A percentile compares a stretch with the other conserved stretches of the same genome.
Conservation (phyloP, 163 green algal species). For the Picocystis sp. region DNA sequence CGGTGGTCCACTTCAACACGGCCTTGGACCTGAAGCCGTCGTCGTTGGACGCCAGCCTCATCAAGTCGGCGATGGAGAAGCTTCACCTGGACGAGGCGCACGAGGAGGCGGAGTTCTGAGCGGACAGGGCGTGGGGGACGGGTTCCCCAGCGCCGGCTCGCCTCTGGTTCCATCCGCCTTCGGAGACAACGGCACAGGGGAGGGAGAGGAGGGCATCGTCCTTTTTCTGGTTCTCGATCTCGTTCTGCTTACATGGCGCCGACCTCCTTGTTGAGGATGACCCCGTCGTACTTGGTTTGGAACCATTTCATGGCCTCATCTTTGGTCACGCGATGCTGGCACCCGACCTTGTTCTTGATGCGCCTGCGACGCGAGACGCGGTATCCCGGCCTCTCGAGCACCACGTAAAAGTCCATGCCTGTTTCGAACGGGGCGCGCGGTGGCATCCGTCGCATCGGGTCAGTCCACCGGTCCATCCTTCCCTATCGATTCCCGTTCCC, state of each 20-base stretch:
- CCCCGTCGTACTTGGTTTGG: constrained; percentile 92
- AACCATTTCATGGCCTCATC: constrained; percentile 99
- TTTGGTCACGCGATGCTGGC: constrained; percentile 86
- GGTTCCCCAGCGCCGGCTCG: too few relatives aligned
- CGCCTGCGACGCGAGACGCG: constrained; percentile 63
- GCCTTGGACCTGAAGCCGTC: constrained; percentile 72
- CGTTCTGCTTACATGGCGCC: background rate
- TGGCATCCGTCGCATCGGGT: too few relatives aligned
- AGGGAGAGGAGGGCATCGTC: background rate
- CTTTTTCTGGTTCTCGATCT: background rate
- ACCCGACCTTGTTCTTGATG: constrained; percentile 46
- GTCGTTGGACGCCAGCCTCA: constrained; percentile 54
- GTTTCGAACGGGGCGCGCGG: background rate
- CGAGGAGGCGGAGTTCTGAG: constrained; percentile 1
- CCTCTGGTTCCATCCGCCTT: too few relatives aligned
- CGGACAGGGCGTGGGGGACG: background rate
- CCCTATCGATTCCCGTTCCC: too few relatives aligned
- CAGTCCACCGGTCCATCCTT: too few relatives aligned
- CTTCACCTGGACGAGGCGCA: constrained; percentile 1
- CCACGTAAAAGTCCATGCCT: constrained; percentile 99
- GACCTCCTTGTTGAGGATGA: constrained; percentile 72
- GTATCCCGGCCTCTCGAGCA: constrained; percentile 89
- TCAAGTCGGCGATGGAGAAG: constrained; percentile 50
- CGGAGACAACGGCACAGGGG: too few relatives aligned
- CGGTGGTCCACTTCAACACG: constrained; percentile 48